Percentiles rank a stretch among this genome's conserved stretches.
phyloP scores from a whole-genome alignment of 202 grass and related monocot genomes.

The Zoysia matrella region DNA sequence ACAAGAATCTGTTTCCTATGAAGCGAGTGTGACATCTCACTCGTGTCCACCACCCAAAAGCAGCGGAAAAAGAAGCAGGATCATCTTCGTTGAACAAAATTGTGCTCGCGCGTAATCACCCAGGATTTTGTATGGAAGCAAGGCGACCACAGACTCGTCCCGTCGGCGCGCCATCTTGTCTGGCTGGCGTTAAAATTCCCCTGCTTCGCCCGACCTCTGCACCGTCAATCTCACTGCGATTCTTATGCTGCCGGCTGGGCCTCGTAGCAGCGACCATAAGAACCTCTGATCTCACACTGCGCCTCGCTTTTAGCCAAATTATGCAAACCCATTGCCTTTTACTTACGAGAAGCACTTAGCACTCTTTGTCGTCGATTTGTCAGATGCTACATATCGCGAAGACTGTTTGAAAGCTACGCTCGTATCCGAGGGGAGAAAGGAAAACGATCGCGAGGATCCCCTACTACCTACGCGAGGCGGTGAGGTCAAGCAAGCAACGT shows the following conservation, averaged over 20 bases:
- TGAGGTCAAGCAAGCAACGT: slow-evolving; percentile 17
- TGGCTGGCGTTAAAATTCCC: background rate
- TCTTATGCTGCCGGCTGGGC: background rate
- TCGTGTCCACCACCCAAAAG: background rate
- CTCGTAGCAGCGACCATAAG: background rate
- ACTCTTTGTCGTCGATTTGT: background rate
- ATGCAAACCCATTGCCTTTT: too few species aligned
- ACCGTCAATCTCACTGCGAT: background rate
- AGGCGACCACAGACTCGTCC: slow-evolving; percentile 14
- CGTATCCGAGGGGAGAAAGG: background rate
- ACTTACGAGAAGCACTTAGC: background rate
- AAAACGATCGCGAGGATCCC: background rate
- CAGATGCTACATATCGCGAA: background rate
- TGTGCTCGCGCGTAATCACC: background rate
- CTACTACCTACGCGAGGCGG: background rate
- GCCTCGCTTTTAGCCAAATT: slow-evolving; percentile 24
- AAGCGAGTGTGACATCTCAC: slow-evolving; percentile 7
- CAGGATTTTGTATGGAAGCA: background rate
- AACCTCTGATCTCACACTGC: background rate
- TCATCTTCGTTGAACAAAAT: slow-evolving; percentile 18
- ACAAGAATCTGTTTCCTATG: slow-evolving; percentile 30
- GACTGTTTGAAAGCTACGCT: background rate
- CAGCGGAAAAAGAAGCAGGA: background rate
- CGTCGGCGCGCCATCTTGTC: background rate
- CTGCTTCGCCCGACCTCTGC: background rate